These are phyloP conservation scores for Stagonosporopsis tanaceti DNA, from an alignment of 2,329 filamentous ascomycete genomes.

Conservation along the genomic window DNA sequence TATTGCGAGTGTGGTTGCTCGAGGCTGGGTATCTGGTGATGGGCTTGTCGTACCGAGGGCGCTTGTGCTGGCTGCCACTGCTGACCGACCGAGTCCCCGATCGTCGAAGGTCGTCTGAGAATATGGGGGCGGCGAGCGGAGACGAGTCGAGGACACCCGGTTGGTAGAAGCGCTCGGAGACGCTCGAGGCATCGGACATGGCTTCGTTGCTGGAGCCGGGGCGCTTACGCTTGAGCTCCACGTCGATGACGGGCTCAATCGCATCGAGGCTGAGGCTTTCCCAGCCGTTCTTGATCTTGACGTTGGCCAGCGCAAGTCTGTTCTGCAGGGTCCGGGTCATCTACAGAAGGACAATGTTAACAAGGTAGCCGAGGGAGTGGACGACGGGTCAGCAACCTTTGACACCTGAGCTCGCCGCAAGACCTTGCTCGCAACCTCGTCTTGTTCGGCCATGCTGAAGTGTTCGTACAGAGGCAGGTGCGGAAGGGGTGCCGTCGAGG, in stretches of 20 bases:
- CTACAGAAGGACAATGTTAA: conserved; percentile 57
- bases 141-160: conserved; percentile 79
- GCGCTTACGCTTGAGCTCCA: conserved; percentile 78
- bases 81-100: conserved; percentile 66
- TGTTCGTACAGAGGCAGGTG: conserved; percentile 18
- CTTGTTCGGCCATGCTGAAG: conserved; percentile 46
- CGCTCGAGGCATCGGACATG: conserved; percentile 84
- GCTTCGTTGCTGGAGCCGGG: conserved; percentile 72
- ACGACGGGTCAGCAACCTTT: conserved; percentile 44
- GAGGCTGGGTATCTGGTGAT: conserved; percentile 47
- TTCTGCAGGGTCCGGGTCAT: conserved; percentile 93
- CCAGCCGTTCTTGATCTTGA: conserved; percentile 97
- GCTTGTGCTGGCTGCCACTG: conserved; percentile 54
- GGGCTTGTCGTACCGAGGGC: conserved; percentile 39
- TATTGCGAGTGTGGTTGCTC: conserved; percentile 72
- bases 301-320: conserved; percentile 91
- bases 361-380: conserved; percentile 12
- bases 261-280: conserved; percentile 86
- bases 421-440: conserved; percentile 54
- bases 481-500: conserved; percentile 4
- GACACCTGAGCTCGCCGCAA: conserved; percentile 54
- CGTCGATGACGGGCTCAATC: conserved; percentile 84
- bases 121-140: conserved; percentile 81
- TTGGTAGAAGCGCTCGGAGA: conserved; percentile 78
- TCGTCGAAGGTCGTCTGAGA: conserved; percentile 78